Percentiles rank a stretch among this genome's conserved stretches.
Conservation (phyloP, 2,329 filamentous ascomycete genomes). For the Fusarium burgessii region DNA sequence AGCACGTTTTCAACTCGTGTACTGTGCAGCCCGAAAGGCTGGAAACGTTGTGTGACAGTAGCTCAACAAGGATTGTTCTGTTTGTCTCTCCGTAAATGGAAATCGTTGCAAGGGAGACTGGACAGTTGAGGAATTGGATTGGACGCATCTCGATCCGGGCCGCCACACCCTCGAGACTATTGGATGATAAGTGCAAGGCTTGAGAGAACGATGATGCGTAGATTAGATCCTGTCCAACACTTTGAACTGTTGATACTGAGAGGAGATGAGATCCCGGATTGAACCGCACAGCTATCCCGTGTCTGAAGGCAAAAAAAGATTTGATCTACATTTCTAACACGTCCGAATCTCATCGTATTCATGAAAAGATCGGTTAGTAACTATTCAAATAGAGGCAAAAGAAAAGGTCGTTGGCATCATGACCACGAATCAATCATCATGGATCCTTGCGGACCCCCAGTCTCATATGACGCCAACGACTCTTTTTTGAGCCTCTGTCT, state of each 20-base stretch:
- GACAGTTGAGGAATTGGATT: neutral
- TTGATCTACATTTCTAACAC: conserved; percentile 1
- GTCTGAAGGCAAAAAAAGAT: conserved; percentile 1
- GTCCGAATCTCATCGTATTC: neutral
- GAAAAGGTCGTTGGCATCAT: conserved; percentile 1
- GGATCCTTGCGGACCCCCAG: conserved; percentile 13
- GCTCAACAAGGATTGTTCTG: conserved; percentile 1
- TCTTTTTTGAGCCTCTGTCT: conserved; percentile 18
- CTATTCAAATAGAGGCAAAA: neutral
- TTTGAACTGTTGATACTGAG: neutral
- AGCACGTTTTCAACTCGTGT: neutral
- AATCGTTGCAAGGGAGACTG: conserved; percentile 10
- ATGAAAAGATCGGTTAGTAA: neutral
- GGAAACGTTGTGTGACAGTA: conserved; percentile 15
- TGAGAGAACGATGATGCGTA: conserved; percentile 39
- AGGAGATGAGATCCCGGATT: conserved; percentile 9
- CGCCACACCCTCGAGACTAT: conserved; percentile 33
- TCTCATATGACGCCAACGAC: conserved; percentile 42
- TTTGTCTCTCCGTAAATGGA: neutral
- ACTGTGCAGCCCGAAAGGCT: conserved; percentile 4
- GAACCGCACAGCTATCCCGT: neutral
- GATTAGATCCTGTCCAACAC: conserved; percentile 31
- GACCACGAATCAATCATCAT: conserved; percentile 23
- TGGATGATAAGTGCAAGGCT: conserved; percentile 25
- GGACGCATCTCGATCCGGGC: conserved; percentile 39